Evolutionary conservation across 257 asterid species (phyloP).

Genomic region (Anisodus tanguticus): DNA sequence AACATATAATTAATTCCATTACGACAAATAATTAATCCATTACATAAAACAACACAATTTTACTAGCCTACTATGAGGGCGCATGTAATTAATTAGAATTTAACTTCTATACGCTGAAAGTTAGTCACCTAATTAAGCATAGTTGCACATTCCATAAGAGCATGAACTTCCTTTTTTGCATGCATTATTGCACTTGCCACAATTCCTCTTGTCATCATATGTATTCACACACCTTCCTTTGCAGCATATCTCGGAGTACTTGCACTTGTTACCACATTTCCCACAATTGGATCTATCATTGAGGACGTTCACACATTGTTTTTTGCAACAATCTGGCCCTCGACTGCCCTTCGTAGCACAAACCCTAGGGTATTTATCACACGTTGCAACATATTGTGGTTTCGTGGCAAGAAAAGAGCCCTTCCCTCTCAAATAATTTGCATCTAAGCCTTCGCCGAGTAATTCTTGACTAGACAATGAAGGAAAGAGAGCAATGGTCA

Average conservation of each 20-base stretch:
- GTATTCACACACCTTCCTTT: conserved; percentile 37
- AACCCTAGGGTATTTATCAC: conserved; percentile 41
- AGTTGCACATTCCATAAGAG: conserved; percentile 43
- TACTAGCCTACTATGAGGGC: background rate
- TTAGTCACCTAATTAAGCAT: conserved; percentile 27
- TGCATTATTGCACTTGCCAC: conserved; percentile 45
- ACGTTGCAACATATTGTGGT: conserved; percentile 29
- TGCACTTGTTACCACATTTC: conserved; percentile 43
- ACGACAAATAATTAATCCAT: background rate
- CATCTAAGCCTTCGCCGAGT: background rate
- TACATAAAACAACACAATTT: background rate
- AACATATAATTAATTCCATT: background rate
- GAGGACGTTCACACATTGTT: conserved; percentile 42
- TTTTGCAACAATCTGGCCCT: conserved; percentile 45
- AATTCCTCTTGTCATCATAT: conserved; percentile 37
- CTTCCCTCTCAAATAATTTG: background rate
- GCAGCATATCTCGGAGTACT: conserved; percentile 38
- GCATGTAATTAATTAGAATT: background rate
- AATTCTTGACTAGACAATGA: background rate
- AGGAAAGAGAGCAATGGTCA: conserved; percentile 2
- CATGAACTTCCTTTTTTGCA: conserved; percentile 40
- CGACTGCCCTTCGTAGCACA: conserved; percentile 39
- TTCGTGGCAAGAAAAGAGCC: background rate
- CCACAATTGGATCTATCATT: conserved; percentile 40
- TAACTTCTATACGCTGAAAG: background rate